Evolutionary conservation across 2,329 filamentous ascomycete genomes (phyloP).

Genomic region (Fusarium sambucinum): DNA sequence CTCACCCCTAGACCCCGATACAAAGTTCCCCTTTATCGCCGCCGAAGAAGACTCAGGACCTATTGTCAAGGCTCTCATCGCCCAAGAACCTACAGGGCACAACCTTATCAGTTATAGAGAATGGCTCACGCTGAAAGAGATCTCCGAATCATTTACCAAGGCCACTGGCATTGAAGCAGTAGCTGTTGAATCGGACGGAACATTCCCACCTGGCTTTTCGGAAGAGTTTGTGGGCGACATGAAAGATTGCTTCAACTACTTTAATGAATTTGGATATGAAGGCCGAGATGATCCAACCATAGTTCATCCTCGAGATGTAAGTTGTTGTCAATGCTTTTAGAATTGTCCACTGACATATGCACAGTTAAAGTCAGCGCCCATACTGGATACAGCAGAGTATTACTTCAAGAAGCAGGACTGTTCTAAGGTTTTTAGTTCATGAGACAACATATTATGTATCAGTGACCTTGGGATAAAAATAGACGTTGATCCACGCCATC

Average conservation of each 20-base stretch:
- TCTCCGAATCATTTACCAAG: constrained; percentile 30
- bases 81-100: constrained; percentile 28
- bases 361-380: constrained; percentile 15
- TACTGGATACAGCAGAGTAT: constrained; percentile 10
- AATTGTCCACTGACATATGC: neutral
- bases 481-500: neutral
- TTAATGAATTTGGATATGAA: constrained; percentile 34
- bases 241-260: constrained; percentile 24
- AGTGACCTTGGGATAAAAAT: no score
- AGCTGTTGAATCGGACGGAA: neutral
- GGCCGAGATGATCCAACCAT: constrained; percentile 31
- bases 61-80: constrained; percentile 41
- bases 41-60: constrained; percentile 45
- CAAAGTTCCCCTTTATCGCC: constrained; percentile 43
- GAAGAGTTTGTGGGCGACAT: constrained; percentile 21
- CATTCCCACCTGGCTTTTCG: neutral
- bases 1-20: constrained; percentile 17
- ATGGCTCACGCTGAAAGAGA: constrained; percentile 36
- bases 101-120: constrained; percentile 46
- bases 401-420: constrained; percentile 37
- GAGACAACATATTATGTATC: neutral
- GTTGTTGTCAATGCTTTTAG: neutral
- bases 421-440: constrained; percentile 17
- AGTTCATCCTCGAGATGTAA: constrained; percentile 25
- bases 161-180: constrained; percentile 28